Evolutionary conservation across 2,329 filamentous ascomycete genomes (phyloP), one percentile per base, ranked within the genome.

Genomic region (Ophiobolus disseminans): DNA sequence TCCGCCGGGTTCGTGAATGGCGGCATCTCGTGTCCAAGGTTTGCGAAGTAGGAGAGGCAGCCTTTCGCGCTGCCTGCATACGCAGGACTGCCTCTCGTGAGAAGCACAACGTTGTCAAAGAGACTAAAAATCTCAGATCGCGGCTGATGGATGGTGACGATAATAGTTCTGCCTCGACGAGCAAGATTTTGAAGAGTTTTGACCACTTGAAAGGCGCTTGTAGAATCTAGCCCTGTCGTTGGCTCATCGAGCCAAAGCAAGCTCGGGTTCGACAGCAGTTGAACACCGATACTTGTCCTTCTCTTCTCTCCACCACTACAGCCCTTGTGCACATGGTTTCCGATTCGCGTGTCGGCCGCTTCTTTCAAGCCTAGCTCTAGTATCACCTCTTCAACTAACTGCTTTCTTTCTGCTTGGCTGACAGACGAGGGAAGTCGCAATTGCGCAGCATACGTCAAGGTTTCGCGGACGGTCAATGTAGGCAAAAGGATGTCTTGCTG

Each of bases 271-370:
- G 87, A 85, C n/a, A 92, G 76, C 46, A 92, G 78, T 70, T 91
- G 89, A 4, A 92, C 88, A 2, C 88, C 89, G 38, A 92, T 89
- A 54, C 87, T 90, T 0, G 87, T 87, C 23, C 89, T 78, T 53
- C 89, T 79, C 75, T 91, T 91, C 69, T 92, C 89, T 3, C 89
- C 89, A 0, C 89, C 89, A 36, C 87, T 91, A 62, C 89, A 91
- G 0, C 88, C 89, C 36, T 88, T 86, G 60, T 90, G 86, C 40
- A 82, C 81, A 46, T 81, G 82, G 58, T 86, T 87, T 1, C 89
- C 89, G 42, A 92, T 88, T 7, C 85, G 77, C 0, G 89, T 92
- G 55, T 90, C 76, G 19, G 88, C 88, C 48, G 89, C 91, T 57
- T 91, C 88, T 66, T 90, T 91, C 31, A 92, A 69, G 0, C 88